A percentile compares a stretch with the other conserved stretches of the same genome.
phyloP scores from a whole-genome alignment of 257 asterid species.

The Nyctanthes arbortristis region DNA sequence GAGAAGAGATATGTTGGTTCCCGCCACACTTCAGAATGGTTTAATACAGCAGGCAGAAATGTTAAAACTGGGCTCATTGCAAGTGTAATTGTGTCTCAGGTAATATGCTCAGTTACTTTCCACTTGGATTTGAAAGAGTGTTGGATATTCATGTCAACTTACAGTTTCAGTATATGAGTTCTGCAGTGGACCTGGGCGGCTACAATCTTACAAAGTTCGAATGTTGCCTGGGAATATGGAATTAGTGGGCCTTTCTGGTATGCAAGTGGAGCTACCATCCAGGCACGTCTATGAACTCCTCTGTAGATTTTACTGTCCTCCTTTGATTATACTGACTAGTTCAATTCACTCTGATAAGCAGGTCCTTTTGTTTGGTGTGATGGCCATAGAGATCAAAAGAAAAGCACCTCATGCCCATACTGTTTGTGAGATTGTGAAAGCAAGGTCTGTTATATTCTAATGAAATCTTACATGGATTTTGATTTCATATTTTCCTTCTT shows the following conservation, averaged over 20 bases:
- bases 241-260: conserved; percentile 99
- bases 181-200: conserved; percentile 99
- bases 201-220: conserved; percentile 89
- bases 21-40: conserved; percentile 91
- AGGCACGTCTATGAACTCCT: conserved; percentile 39
- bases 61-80: conserved; percentile 95
- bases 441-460: conserved; percentile 47
- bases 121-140: background rate
- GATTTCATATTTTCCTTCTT: background rate
- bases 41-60: conserved; percentile 92
- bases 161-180: conserved; percentile 4
- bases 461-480: background rate
- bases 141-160: background rate
- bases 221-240: conserved; percentile 93
- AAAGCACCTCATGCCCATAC: conserved; percentile 95
- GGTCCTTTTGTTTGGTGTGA: conserved; percentile 89
- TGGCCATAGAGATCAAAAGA: conserved; percentile 92
- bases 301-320: background rate
- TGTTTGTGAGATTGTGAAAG: conserved; percentile 87
- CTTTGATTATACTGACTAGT: conserved; percentile 10
- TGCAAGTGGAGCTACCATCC: conserved; percentile 96
- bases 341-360: conserved; percentile 25
- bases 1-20: conserved; percentile 91
- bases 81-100: conserved; percentile 95
- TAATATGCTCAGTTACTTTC: conserved; percentile 20